These are phyloP conservation scores for Protomyces inundatus DNA, from an alignment of 1,139 yeast species.

Conservation along the genomic window DNA sequence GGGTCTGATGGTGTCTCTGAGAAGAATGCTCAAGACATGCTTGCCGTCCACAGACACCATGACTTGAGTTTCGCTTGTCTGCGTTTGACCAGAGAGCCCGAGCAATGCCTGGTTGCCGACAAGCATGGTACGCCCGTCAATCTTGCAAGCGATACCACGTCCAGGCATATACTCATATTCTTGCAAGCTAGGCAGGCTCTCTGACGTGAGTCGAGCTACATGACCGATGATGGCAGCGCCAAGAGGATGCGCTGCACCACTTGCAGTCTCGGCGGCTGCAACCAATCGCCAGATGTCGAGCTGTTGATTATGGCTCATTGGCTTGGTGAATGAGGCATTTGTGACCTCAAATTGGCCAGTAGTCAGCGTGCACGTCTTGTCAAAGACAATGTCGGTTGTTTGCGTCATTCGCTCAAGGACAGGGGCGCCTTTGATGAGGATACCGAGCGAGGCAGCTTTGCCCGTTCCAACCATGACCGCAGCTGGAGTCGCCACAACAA, in stretches of 20 bases:
- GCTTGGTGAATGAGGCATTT: conserved; percentile 15
- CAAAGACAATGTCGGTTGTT: conserved; percentile 69
- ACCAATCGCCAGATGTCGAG: conserved; percentile 54
- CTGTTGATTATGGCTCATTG: neutral
- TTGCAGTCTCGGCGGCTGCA: conserved; percentile 60
- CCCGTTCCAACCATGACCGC: conserved; percentile 99
- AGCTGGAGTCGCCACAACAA: conserved; percentile 95
- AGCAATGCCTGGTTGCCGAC: neutral
- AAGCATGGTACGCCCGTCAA: neutral
- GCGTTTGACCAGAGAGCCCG: neutral
- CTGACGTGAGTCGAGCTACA: neutral
- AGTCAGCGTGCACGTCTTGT: conserved; percentile 94
- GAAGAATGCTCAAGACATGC: conserved; percentile 48
- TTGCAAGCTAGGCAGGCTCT: neutral
- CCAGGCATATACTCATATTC: neutral
- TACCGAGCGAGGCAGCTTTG: conserved; percentile 84
- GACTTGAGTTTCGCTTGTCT: neutral
- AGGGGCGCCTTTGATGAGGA: conserved; percentile 89
- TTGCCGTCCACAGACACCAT: conserved; percentile 33
- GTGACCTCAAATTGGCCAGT: conserved; percentile 68
- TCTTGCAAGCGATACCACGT: neutral
- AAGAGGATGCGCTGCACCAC: conserved; percentile 45
- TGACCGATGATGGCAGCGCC: neutral
- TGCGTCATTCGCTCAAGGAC: conserved; percentile 70
- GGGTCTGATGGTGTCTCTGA: conserved; percentile 59